Base-by-base conservation (phyloP, 345 rosid genomes). In the Heritiera fomes region DNA sequence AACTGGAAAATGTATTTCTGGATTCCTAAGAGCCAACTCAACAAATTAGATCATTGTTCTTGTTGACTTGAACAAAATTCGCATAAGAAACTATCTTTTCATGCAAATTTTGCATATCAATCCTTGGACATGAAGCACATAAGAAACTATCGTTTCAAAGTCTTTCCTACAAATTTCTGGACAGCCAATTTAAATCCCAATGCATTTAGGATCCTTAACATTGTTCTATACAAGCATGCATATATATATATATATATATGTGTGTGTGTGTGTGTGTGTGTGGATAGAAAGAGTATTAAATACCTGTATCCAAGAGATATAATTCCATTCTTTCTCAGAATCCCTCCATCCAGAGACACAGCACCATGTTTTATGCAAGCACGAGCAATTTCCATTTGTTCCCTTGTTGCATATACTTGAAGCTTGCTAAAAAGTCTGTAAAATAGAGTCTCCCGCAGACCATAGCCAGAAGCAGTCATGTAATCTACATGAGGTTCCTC, bases 261-360 rank as follows among this genome's bases (percentile, higher is more conserved):
- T 4, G 4, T 2, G 17, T 7, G 11, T 7, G 23, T 8, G 17
- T 0, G 9, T 8, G 45, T 2, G 0, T 1, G 2, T 2, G 8
- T 0, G 14, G 1, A 11, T 6, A 18, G 18, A 52, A 2, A 40
- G 65, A 30, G 62, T 23, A 55, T 23, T 15, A 12, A 80, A 20
- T 87, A 93, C 94, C 91, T 68, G 60, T 38, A 70, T 6, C 90
- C 89, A 15, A 85, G 84, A 59, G 85, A 83, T 28, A 87, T 74
- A 6, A 85, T 45, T n/a, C 88, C 87, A 4, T 87, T 85, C 77
- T 78, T 89, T 78, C 82, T 87, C 11, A 80, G 61, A 7, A 89
- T 89, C 40, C 90, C 87, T 0, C 96, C 98, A 61, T 93, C 96
- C 58, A 90, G 75, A 32, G 96, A 90, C 2, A 91, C 85, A 32